phyloP scores from a whole-genome alignment of 306 rosid species.

The Amphicarpaea edgeworthii region DNA sequence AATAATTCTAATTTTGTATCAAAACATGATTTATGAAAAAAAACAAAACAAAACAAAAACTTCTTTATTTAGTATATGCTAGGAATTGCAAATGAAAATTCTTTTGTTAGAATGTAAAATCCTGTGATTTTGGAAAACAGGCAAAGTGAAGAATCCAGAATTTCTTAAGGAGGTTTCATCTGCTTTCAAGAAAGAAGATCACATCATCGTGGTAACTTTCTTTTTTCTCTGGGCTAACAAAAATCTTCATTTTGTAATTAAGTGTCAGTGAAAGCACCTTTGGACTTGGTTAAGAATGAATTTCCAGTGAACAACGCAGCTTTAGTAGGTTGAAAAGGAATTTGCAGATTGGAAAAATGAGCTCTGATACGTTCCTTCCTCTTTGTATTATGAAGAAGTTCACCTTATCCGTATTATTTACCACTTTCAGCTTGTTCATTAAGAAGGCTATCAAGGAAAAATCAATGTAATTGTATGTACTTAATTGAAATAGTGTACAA shows the following conservation, averaged over 20 bases:
- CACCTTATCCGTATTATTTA: too few species aligned
- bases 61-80: too few species aligned
- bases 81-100: not conserved
- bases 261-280: constrained; percentile 40
- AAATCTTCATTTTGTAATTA: not conserved
- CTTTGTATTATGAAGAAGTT: not conserved
- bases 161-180: constrained; percentile 69
- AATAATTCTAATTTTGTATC: too few species aligned
- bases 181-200: constrained; percentile 69
- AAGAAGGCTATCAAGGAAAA: not conserved
- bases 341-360: constrained; percentile 20
- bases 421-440: not conserved
- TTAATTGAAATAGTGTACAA: not conserved
- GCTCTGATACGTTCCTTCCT: not conserved
- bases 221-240: not conserved
- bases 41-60: too few species aligned
- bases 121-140: constrained; percentile 47
- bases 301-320: too few species aligned
- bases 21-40: too few species aligned
- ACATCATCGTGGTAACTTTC: constrained; percentile 72
- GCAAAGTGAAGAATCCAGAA: constrained; percentile 73
- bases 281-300: not conserved
- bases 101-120: constrained; percentile 21
- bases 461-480: not conserved
- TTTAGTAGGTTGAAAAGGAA: too few species aligned